These are phyloP conservation scores for Inonotus obliquus DNA, from an alignment of 1,284 basidiomycete species.

Conservation along the genomic window DNA sequence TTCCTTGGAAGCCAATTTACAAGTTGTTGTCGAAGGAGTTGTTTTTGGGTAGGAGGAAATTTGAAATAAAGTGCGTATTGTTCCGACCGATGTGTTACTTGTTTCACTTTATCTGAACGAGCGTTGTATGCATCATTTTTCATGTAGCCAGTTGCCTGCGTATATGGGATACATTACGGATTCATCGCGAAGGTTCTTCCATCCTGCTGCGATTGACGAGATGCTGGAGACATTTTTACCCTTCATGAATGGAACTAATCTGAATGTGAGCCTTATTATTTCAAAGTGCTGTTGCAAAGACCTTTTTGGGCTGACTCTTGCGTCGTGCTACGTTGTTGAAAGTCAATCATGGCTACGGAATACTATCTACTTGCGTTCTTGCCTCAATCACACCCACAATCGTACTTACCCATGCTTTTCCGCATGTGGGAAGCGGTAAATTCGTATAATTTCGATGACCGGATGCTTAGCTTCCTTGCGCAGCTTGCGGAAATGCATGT, in stretches of 20 bases:
- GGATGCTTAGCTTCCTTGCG: conserved; percentile 71
- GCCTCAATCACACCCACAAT: conserved; percentile 73
- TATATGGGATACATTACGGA: conserved; percentile 86
- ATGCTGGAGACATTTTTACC: conserved; percentile 86
- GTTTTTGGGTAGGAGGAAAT: conserved; percentile 79
- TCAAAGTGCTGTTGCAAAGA: not conserved
- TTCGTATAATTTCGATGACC: conserved; percentile 80
- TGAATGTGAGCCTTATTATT: conserved; percentile 54
- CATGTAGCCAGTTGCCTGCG: conserved; percentile 65
- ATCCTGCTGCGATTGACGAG: conserved; percentile 82
- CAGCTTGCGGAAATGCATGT: conserved; percentile 71
- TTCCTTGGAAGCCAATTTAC: conserved; percentile 87
- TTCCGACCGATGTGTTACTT: too few relatives aligned
- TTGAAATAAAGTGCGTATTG: conserved; percentile 64
- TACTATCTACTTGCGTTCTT: conserved; percentile 81
- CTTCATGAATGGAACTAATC: conserved; percentile 65
- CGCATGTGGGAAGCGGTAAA: conserved; percentile 81
- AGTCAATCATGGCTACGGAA: conserved; percentile 75
- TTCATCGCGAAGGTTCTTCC: conserved; percentile 82
- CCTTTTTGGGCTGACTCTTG: not conserved
- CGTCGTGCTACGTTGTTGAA: conserved; percentile 1
- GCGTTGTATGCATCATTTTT: conserved; percentile 20
- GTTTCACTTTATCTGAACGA: not conserved
- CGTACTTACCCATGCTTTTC: conserved; percentile 78
- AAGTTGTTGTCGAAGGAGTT: conserved; percentile 78